Evolutionary conservation across 495 filamentous ascomycete genomes (phyloP), one percentile per base, ranked within the genome.

Genomic region (Talaromyces thailandensis): DNA sequence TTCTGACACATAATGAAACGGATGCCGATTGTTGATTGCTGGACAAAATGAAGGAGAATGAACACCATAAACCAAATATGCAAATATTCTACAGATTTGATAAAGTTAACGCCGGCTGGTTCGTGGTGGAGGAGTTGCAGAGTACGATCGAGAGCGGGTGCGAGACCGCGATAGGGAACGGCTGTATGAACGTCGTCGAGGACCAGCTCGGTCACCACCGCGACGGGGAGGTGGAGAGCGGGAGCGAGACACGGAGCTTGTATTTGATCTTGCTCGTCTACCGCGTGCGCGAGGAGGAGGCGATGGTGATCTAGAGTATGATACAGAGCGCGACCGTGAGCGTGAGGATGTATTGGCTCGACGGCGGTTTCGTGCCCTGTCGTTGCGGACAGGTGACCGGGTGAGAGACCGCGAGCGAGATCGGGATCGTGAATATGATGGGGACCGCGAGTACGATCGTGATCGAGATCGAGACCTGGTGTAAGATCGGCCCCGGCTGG

Each of bases 391-490:
- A 57, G 55, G 55, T 25, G 55, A 57, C 11, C 35, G 31, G 23
- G 24, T 24, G 18, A 35, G 31, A 61, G 37, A 55, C n/a, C 37
- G 61, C 8, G 53, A 5, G 14, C 31, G 50, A 57, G 61, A 55
- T 9, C 58, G 32, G n/a, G 62, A 29, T 24, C 64, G 60, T 7
- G 31, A 56, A 32, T 55, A 55, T 56, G 60, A 62, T 8, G 18
- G 61, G 9, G 64, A 65, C 21, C 63, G 63, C 4, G 63, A 65
- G 32, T 26, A 29, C 11, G 58, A 60, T 24, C 25, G 35, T 21
- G 72, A 75, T 4, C 69, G 69, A 1, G 76, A 73, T 21, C 71
- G 28, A 21, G 76, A 78, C 29, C 76, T 73, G 8, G 67, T 70
- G 63, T 76, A 73, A 51, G 76, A 77, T 11, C 71, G 64, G 48